Evolutionary conservation across 345 rosid genomes (phyloP).

Genomic region (Gossypium mustelinum): DNA sequence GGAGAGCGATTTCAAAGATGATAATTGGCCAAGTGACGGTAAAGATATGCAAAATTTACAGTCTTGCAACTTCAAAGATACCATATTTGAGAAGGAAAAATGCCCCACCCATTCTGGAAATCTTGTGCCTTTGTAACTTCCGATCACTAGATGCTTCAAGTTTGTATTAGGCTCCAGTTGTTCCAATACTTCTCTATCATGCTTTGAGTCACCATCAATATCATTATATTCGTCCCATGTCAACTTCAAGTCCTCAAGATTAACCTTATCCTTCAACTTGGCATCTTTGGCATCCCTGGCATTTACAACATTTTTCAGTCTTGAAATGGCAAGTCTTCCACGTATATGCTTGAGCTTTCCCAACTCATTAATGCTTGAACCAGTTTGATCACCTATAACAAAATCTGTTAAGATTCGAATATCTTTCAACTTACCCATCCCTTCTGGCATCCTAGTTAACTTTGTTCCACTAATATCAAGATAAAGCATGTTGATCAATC

Average conservation of each 20-base stretch:
- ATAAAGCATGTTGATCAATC: too few species aligned
- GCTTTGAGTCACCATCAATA: background rate
- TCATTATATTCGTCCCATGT: background rate
- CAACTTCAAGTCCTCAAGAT: background rate
- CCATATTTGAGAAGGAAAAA: background rate
- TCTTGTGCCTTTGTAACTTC: background rate
- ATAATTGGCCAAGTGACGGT: background rate
- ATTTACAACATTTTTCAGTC: slow-evolving; percentile 24
- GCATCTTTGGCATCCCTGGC: background rate
- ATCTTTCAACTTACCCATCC: too few species aligned
- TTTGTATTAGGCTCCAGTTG: background rate
- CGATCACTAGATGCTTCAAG: background rate
- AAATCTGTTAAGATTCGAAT: too few species aligned
- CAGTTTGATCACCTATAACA: too few species aligned
- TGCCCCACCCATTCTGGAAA: background rate
- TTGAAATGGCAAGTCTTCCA: slow-evolving; percentile 28
- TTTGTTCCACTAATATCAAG: too few species aligned
- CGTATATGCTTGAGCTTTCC: too few species aligned
- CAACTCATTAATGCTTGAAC: too few species aligned
- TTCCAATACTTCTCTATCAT: background rate
- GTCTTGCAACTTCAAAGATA: background rate
- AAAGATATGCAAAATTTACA: background rate
- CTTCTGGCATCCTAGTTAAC: too few species aligned
- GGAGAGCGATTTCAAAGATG: too few species aligned
- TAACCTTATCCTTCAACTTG: background rate